A percentile compares a stretch with the other conserved stretches of the same genome.
These are phyloP conservation scores for Coniochaeta ligniaria DNA, from an alignment of 2,329 filamentous ascomycete species.

Conservation along the genomic window DNA sequence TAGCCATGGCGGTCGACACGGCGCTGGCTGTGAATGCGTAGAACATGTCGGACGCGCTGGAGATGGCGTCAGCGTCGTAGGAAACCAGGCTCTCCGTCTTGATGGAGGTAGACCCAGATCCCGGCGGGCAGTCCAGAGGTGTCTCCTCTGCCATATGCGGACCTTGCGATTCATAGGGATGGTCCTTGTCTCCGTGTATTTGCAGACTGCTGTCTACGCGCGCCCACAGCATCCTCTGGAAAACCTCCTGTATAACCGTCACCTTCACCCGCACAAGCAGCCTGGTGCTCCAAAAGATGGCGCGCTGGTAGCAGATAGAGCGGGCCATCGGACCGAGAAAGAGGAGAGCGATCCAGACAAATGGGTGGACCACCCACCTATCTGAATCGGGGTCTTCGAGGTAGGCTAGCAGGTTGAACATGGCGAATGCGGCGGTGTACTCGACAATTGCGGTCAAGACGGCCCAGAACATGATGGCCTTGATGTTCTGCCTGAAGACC, in stretches of 20 bases:
- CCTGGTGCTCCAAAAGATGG: constrained; percentile 24
- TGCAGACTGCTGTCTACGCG: too few relatives aligned
- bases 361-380: constrained; percentile 10
- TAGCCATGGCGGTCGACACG: constrained; percentile 19
- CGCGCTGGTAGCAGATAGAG: constrained; percentile 23
- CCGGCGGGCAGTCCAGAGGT: neutral
- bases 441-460: too few relatives aligned
- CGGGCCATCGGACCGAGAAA: constrained; percentile 23
- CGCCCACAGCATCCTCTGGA: constrained; percentile 9
- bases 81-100: constrained; percentile 23
- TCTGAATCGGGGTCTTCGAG: too few relatives aligned
- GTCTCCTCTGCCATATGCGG: too few relatives aligned
- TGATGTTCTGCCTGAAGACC: too few relatives aligned
- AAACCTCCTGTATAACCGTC: constrained; percentile 25
- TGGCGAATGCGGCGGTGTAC: too few relatives aligned
- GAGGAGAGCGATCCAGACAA: constrained; percentile 22
- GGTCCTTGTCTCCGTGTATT: too few relatives aligned
- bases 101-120: constrained; percentile 9
- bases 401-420: too few relatives aligned
- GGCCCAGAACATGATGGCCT: too few relatives aligned
- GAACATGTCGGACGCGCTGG: constrained; percentile 22
- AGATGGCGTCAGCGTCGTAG: constrained; percentile 25
- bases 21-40: constrained; percentile 19
- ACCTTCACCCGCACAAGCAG: constrained; percentile 21
- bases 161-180: too few relatives aligned